Evolutionary conservation across 2,329 filamentous ascomycete genomes (phyloP).

Genomic region (Aspergillus sp.): DNA sequence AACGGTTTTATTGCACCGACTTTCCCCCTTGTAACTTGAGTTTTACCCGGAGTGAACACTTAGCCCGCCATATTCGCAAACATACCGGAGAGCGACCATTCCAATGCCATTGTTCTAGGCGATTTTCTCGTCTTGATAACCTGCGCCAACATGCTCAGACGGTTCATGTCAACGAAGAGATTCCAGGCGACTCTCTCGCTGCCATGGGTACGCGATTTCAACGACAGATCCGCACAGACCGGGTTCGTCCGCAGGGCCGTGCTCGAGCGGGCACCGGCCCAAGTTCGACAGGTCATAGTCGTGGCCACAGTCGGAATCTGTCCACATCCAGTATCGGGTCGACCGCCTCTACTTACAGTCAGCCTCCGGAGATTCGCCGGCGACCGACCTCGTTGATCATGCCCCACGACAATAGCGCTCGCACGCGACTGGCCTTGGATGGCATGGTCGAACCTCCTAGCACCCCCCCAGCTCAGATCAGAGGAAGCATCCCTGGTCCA

Average conservation of each 20-base stretch:
- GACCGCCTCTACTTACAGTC: conserved; percentile 60
- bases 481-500: conserved; percentile 26
- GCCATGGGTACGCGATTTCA: conserved; percentile 90
- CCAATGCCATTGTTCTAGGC: conserved; percentile 86
- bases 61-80: conserved; percentile 94
- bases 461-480: conserved; percentile 57
- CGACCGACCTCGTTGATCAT: conserved; percentile 78
- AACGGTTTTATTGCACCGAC: conserved; percentile 92
- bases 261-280: conserved; percentile 71
- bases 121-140: conserved; percentile 92
- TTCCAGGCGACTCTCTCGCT: conserved; percentile 85
- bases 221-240: conserved; percentile 80
- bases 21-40: conserved; percentile 90
- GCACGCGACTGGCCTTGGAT: conserved; percentile 61
- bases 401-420: conserved; percentile 58
- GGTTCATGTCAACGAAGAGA: conserved; percentile 95
- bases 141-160: conserved; percentile 94
- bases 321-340: conserved; percentile 84
- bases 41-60: conserved; percentile 91
- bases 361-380: conserved; percentile 58
- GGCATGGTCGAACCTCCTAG: conserved; percentile 56
- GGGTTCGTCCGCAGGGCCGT: conserved; percentile 67
- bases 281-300: conserved; percentile 61
- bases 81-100: conserved; percentile 96
- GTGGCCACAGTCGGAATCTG: conserved; percentile 77